Base-by-base conservation (phyloP, 202 grass and related monocot species). In the Schoenoplectus triqueter region DNA sequence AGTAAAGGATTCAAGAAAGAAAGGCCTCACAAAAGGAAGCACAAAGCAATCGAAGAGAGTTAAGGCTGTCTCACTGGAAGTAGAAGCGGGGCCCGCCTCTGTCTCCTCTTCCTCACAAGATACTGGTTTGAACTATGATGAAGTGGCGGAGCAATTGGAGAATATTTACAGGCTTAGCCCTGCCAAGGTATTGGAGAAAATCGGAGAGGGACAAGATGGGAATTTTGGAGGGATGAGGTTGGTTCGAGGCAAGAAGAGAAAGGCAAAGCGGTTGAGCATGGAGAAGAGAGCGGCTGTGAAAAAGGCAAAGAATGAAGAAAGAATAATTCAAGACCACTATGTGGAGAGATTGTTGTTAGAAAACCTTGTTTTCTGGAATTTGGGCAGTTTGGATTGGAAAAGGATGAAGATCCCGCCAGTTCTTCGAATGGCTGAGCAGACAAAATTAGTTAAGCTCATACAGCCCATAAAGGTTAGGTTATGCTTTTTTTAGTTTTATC, bases 161-260 rank as follows among this genome's bases (percentile, higher is more conserved):
- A 95, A 80, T 87, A 92, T 98, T 78, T 98, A 95, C 89, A 87
- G 93, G 83, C 91, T 93, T 65, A 98, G 95, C 90, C 92, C 95
- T 10, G 73, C 89, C 42, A 81, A 88, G 1, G 87, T 93, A 9
- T 87, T 82, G 2, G 2, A 82, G 59, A 84, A 85, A 51, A 51
- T 85, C 80, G 66, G 78, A 4, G 80, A 89, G 76, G 20, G 60
- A 59, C 20, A 85, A 80, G 63, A 68, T 64, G 86, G 86, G 72
- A 19, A 81, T 64, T 81, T 78, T 66, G 88, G 86, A 86, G 68
- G 85, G 67, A 84, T 81, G 87, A 67, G 80, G 84, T n/a, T 70
- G 78, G 71, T 80, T 9, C 86, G 91, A 42, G 85, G 81, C 47
- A 86, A 88, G 85, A 90, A 86, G 88, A 92, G 90, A 66, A 84